Evolutionary conservation across 2,329 filamentous ascomycete genomes (phyloP).

Genomic region (Cladophialophora chaetospira): DNA sequence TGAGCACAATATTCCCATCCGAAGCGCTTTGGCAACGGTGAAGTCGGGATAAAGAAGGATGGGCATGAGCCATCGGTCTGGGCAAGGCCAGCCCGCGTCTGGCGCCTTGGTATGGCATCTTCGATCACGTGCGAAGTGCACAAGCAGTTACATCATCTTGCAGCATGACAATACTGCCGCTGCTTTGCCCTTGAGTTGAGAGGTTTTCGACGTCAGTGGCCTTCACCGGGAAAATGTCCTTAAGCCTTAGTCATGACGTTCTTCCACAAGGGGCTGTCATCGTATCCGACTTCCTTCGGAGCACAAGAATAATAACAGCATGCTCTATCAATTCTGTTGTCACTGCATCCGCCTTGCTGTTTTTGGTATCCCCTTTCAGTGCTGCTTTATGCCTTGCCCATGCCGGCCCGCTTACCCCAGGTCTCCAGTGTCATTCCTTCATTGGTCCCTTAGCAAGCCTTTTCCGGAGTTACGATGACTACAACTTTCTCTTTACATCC

Average conservation of each 20-base stretch:
- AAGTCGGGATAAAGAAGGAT: constrained; percentile 14
- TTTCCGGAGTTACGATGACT: constrained; percentile 17
- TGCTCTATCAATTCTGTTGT: neutral
- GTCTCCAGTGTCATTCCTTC: neutral
- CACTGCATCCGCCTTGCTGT: neutral
- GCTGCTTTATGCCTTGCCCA: neutral
- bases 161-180: neutral
- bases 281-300: neutral
- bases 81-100: neutral
- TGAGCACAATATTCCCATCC: constrained; percentile 45
- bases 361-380: too few relatives aligned
- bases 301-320: too few relatives aligned
- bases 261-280: too few relatives aligned
- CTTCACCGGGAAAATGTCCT: neutral
- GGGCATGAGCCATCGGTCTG: neutral
- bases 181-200: neutral
- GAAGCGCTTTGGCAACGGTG: constrained; percentile 42
- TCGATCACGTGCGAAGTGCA: neutral
- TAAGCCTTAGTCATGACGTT: neutral
- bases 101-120: too few relatives aligned
- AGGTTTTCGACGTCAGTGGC: constrained; percentile 1
- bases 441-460: constrained; percentile 2
- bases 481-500: constrained; percentile 16
- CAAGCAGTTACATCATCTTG: neutral
- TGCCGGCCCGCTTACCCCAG: neutral